A percentile compares a stretch with the other conserved stretches of the same genome.
These are phyloP conservation scores for Pythium brassicae DNA, from an alignment of 352 stramenopile species.

Conservation along the genomic window DNA sequence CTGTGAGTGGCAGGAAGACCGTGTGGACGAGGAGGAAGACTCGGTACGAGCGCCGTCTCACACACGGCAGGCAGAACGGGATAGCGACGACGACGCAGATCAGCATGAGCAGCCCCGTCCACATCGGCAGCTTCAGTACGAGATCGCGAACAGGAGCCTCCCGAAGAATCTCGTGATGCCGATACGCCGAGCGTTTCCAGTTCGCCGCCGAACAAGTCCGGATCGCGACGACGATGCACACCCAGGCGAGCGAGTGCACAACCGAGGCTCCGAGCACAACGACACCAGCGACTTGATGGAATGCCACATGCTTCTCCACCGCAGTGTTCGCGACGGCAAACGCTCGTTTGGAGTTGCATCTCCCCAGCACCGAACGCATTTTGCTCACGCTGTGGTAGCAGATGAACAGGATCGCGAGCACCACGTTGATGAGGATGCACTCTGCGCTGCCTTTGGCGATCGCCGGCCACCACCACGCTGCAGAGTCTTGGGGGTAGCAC, in stretches of 20 bases:
- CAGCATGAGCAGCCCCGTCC: conserved; percentile 36
- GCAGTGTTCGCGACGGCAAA: conserved; percentile 5
- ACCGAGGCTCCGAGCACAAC: conserved; percentile 22
- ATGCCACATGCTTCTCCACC: conserved; percentile 29
- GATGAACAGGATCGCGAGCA: conserved; percentile 25
- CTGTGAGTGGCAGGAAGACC: conserved; percentile 25
- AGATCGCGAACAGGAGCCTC: conserved; percentile 10
- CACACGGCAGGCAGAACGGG: conserved; percentile 18
- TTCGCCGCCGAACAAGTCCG: conserved; percentile 8
- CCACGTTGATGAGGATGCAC: conserved; percentile 31
- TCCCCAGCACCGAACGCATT: conserved; percentile 8
- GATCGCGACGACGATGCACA: conserved; percentile 18
- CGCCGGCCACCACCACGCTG: conserved; percentile 15
- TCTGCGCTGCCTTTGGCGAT: conserved; percentile 45
- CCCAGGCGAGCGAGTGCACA: conserved; percentile 34
- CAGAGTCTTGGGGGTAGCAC: conserved; percentile 23
- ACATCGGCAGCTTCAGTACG: conserved; percentile 24
- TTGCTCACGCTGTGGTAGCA: conserved; percentile 24
- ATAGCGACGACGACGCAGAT: conserved; percentile 19
- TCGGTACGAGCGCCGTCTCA: conserved; percentile 19
- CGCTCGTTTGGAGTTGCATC: not conserved
- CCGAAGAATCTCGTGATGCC: conserved; percentile 15
- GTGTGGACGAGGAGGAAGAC: conserved; percentile 26
- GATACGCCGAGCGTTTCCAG: conserved; percentile 23
- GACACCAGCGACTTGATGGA: conserved; percentile 32